These are phyloP conservation scores for Cutaneotrichosporon arboriforme DNA, from an alignment of 1,284 basidiomycete species.

Conservation along the genomic window DNA sequence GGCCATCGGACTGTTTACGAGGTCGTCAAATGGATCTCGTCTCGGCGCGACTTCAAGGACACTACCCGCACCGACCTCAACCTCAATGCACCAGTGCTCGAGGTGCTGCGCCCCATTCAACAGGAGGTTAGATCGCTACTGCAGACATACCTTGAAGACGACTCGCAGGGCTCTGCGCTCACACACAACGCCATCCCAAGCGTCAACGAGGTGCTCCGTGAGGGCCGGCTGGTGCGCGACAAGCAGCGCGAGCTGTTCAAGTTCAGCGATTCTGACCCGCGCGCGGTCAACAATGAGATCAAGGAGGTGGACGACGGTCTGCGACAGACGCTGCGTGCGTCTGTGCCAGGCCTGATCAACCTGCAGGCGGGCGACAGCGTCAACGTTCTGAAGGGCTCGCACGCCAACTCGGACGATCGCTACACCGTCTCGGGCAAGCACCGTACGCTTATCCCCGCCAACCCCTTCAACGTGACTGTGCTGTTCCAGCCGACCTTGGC, in stretches of 20 bases:
- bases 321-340: slow-evolving; percentile 74
- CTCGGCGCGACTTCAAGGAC: slow-evolving; percentile 81
- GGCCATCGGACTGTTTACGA: slow-evolving; percentile 88
- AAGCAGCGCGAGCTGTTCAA: slow-evolving; percentile 74
- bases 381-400: slow-evolving; percentile 45
- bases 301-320: slow-evolving; percentile 78
- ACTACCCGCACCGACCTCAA: slow-evolving; percentile 64
- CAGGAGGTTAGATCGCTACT: slow-evolving; percentile 84
- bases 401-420: slow-evolving; percentile 57
- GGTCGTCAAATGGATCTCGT: slow-evolving; percentile 78
- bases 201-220: slow-evolving; percentile 89
- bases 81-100: slow-evolving; percentile 65
- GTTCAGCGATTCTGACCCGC: slow-evolving; percentile 79
- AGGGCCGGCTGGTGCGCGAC: slow-evolving; percentile 70
- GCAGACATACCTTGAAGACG: slow-evolving; percentile 85
- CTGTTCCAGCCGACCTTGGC: slow-evolving; percentile 88
- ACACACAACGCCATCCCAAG: slow-evolving; percentile 82
- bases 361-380: slow-evolving; percentile 56
- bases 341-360: slow-evolving; percentile 83
- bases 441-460: slow-evolving; percentile 76
- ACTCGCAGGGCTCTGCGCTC: slow-evolving; percentile 68
- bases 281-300: slow-evolving; percentile 63
- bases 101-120: slow-evolving; percentile 89
- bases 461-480: slow-evolving; percentile 90
- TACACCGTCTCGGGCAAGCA: slow-evolving; percentile 66